Percentiles rank a stretch among this genome's conserved stretches.
These are phyloP conservation scores for Phytophthora aleatoria DNA, from an alignment of 352 stramenopile species.

Conservation along the genomic window DNA sequence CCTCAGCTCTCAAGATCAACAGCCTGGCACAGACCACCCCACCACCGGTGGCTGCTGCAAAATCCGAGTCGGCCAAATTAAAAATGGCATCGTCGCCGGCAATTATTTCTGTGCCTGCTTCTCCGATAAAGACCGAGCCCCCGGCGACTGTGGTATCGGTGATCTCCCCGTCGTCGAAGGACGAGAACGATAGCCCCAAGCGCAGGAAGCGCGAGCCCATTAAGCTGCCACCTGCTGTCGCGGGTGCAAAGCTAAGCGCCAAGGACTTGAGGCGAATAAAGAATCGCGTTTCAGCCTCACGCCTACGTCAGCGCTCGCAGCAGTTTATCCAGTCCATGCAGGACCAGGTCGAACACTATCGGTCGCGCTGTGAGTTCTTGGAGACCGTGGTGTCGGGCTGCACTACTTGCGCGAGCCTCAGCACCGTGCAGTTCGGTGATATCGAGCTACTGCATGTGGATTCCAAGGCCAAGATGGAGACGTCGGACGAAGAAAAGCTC, in stretches of 20 bases:
- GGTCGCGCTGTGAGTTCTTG: constrained; percentile 40
- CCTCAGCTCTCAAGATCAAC: constrained; percentile 1
- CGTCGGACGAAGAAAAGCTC: constrained; percentile 5
- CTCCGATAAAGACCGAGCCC: not conserved
- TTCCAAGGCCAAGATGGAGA: constrained; percentile 7
- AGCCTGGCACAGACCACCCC: not conserved
- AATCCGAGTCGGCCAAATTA: not conserved
- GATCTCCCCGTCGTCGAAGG: constrained; percentile 18
- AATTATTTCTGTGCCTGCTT: not conserved
- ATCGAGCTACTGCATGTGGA: constrained; percentile 24
- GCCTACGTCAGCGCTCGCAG: constrained; percentile 57
- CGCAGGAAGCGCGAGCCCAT: constrained; percentile 61
- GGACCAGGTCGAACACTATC: constrained; percentile 38
- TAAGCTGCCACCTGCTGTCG: constrained; percentile 41
- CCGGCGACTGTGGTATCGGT: not conserved
- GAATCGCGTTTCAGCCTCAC: constrained; percentile 54
- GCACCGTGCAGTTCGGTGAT: constrained; percentile 7
- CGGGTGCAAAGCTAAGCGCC: constrained; percentile 31
- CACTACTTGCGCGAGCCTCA: constrained; percentile 29
- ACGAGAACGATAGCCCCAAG: constrained; percentile 11
- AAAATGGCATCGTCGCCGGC: not conserved
- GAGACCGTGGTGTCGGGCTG: constrained; percentile 37
- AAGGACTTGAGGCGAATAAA: constrained; percentile 59
- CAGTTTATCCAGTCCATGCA: constrained; percentile 48
- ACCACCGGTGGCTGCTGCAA: not conserved